Evolutionary conservation across 768 basidiomycete genomes (phyloP), one percentile per base, ranked within the genome.

Genomic region (Russula dissimulans): DNA sequence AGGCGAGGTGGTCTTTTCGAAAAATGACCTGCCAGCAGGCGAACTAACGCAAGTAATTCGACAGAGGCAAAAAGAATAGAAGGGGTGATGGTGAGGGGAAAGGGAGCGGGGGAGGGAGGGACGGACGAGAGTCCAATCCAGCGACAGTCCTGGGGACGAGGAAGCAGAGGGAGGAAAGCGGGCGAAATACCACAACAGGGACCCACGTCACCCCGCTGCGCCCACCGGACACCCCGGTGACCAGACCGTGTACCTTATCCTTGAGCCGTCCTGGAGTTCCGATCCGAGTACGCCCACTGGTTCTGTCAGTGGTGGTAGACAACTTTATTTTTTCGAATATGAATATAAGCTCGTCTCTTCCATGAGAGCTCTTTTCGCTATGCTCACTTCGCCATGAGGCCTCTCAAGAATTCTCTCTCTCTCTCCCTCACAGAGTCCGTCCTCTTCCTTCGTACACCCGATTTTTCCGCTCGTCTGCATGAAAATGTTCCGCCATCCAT

Each of bases 371-470:
- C 34, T 36, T 36, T 36, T 5, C 34, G 5, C 10, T 36, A 1
- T 10, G 34, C 1, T 36, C 34, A 5, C 1, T 36, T 36, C 5
- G 5, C 34, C 34, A 36, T 36, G 34, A 10, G 31, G 7, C 36
- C 44, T 12, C 44, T 18, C 44, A 72, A 71, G 65, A 73, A 71
- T 59, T 61, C 70, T 11, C 67, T 75, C 32, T 65, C 68, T 53
- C 76, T 83, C 63, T 72, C 77, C 22, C 73, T 83, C 51, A 78
- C 81, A 3, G 81, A 83, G 59, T 77, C 81, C 9, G 77, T 80
- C 60, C 77, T 81, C 62, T 82, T 82, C 67, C 76, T 83, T 14
- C 73, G 77, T 56, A 75, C 74, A 17, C 74, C 71, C 34, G 69
- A 71, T 61, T 66, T 70, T 34, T 69, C 72, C 18, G 69, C 71